Evolutionary conservation across 2,329 filamentous ascomycete genomes (phyloP).

Genomic region (Celoporthe dispersa): DNA sequence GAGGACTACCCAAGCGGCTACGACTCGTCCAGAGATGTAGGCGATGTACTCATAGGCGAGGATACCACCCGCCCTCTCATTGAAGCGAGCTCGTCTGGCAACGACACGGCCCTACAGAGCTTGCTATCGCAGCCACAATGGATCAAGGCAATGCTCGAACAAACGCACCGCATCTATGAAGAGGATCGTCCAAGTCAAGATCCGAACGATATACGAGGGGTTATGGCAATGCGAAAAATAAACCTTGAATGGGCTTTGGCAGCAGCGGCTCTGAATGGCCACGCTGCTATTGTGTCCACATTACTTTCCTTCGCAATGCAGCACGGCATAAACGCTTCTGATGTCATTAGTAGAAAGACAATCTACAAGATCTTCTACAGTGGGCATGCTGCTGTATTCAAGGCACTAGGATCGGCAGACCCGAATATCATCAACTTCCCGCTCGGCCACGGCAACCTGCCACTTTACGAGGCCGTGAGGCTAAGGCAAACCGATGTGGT

Average conservation of each 20-base stretch:
- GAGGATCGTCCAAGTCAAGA: constrained; percentile 9
- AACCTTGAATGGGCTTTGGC: constrained; percentile 17
- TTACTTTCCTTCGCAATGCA: constrained; percentile 18
- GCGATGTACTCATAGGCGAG: constrained; percentile 18
- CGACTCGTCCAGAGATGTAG: constrained; percentile 14
- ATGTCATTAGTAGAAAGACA: neutral
- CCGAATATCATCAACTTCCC: constrained; percentile 20
- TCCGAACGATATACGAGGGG: constrained; percentile 12
- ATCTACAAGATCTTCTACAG: constrained; percentile 6
- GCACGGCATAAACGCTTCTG: constrained; percentile 3
- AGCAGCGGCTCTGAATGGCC: constrained; percentile 19
- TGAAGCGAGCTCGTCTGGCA: constrained; percentile 23
- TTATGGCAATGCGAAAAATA: constrained; percentile 8
- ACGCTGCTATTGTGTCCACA: constrained; percentile 18
- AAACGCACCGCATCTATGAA: constrained; percentile 10
- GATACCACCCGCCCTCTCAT: constrained; percentile 18
- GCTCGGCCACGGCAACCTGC: constrained; percentile 11
- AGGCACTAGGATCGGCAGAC: constrained; percentile 18
- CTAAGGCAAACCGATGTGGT: constrained; percentile 19
- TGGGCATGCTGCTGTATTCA: constrained; percentile 15
- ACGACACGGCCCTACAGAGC: constrained; percentile 18
- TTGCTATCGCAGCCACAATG: constrained; percentile 22
- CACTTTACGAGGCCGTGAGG: constrained; percentile 22
- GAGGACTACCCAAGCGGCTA: neutral
- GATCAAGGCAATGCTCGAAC: constrained; percentile 18